Base-by-base conservation (phyloP, 2,329 filamentous ascomycete genomes). In the Didymella pomorum region DNA sequence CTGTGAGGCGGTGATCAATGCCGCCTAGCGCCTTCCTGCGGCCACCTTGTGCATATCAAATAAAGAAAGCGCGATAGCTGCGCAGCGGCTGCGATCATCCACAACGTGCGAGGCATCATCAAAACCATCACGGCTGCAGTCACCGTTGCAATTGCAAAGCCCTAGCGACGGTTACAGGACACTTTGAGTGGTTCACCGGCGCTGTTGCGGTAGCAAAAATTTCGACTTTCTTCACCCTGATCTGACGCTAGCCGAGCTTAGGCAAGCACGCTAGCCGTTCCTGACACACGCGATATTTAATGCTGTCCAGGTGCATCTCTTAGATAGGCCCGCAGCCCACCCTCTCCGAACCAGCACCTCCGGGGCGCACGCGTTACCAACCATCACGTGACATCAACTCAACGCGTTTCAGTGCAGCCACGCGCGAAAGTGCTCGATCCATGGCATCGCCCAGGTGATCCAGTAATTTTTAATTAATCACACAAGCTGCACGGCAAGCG, bases 301-400 rank as follows among this genome's bases (percentile, higher is more conserved):
- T 66, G 65, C 64, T 63, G 60, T 60, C 61, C 52, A 60, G 58
- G 58, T 62, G 56, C 56, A 54, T 64, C 65, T 65, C 62, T 58
- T 66, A 66, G 65, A 71, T 70, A 71, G 63, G 67, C 64, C 65
- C 66, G 65, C 65, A 68, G 69, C 66, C 69, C 70, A 70, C 68
- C 29, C 62, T 63, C 66, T 69, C 65, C 70, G 66, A 70, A 57
- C 64, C 63, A 68, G 63, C 63, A 64, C 68, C 60, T 56, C 66
- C 67, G 65, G 63, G 64, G 67, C 66, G 60, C 66, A 59, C 63
- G 63, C 64, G 62, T 65, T 64, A 62, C 66, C 56, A 56, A 25
- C 60, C 64, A 23, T 69, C 68, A 69, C 69, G 69, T 69, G 69
- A 71, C 49, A 37, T 20, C 8, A 57, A 21, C 51, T 53, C 54